Percentiles rank a stretch among this genome's conserved stretches.
These are phyloP conservation scores for Pisolithus sp. DNA, from an alignment of 768 basidiomycete species.

Conservation along the genomic window DNA sequence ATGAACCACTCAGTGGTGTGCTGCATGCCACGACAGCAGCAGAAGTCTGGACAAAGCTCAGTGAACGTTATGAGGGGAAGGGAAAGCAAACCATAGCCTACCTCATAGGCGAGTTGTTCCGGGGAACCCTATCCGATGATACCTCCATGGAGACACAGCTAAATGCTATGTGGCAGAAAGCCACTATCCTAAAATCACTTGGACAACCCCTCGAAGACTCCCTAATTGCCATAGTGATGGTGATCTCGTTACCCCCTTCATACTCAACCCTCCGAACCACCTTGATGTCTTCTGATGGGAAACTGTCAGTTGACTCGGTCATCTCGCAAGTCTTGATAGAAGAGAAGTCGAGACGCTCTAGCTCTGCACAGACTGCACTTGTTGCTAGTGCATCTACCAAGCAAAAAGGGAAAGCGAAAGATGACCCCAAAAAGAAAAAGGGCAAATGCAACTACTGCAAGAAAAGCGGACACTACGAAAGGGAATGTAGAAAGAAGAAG, in stretches of 20 bases:
- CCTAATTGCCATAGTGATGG: constrained; percentile 15
- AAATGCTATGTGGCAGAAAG: constrained; percentile 13
- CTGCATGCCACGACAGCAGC: constrained; percentile 6
- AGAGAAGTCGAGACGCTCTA: neutral
- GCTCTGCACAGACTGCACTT: neutral
- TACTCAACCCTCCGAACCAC: constrained; percentile 15
- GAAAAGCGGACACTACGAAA: neutral
- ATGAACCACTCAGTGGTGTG: constrained; percentile 17
- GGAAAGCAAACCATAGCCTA: constrained; percentile 18
- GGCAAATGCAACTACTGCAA: neutral
- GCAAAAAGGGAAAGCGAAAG: neutral
- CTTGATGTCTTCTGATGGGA: constrained; percentile 9
- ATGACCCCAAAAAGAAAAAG: neutral
- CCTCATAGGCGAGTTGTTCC: constrained; percentile 18
- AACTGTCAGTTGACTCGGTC: neutral
- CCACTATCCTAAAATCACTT: constrained; percentile 8
- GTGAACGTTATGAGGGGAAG: constrained; percentile 15
- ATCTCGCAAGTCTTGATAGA: neutral
- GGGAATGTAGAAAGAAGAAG: neutral
- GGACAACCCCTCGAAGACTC: constrained; percentile 13
- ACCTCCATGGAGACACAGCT: constrained; percentile 13
- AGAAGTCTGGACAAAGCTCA: constrained; percentile 16
- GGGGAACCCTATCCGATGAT: constrained; percentile 13
- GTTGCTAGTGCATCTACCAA: neutral
- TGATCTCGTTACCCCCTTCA: constrained; percentile 14